A percentile compares a stretch with the other conserved stretches of the same genome.
Evolutionary conservation across 176 grass and related monocot genomes (phyloP).

Genomic region (Musa beccarii): DNA sequence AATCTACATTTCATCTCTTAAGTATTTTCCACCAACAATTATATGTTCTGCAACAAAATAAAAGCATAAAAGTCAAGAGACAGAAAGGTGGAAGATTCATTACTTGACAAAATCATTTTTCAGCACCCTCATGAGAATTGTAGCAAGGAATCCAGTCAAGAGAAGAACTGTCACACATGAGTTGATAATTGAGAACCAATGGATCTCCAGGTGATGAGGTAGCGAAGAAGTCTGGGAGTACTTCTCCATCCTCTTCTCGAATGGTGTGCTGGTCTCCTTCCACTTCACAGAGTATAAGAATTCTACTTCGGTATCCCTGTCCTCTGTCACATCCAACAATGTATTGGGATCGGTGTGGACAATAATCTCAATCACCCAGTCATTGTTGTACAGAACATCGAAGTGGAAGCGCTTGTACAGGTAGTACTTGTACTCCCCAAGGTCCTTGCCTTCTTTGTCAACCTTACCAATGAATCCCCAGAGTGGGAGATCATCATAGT

Average conservation of each 20-base stretch:
- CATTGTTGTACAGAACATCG: slow-evolving; percentile 33
- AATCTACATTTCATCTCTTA: too few species aligned
- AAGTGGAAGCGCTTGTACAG: slow-evolving; percentile 59
- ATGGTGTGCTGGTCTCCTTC: slow-evolving; percentile 53
- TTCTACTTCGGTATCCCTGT: slow-evolving; percentile 51
- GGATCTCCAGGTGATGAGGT: slow-evolving; percentile 25
- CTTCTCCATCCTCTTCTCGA: slow-evolving; percentile 90
- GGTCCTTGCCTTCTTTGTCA: too few species aligned
- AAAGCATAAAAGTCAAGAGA: slow-evolving; percentile 35
- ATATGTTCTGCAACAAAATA: neutral
- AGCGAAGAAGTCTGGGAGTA: slow-evolving; percentile 72
- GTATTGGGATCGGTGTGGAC: slow-evolving; percentile 65
- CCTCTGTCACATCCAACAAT: slow-evolving; percentile 60
- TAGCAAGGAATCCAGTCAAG: slow-evolving; percentile 39
- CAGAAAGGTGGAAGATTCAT: too few species aligned
- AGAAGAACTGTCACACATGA: slow-evolving; percentile 82
- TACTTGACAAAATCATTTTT: too few species aligned
- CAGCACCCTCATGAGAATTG: too few species aligned
- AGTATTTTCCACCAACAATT: too few species aligned
- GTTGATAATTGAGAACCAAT: slow-evolving; percentile 90
- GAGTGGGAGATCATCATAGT: too few species aligned
- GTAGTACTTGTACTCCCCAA: slow-evolving; percentile 64
- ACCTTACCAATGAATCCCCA: too few species aligned
- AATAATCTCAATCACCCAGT: slow-evolving; percentile 74
- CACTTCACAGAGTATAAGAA: slow-evolving; percentile 29